phyloP scores from a whole-genome alignment of 2,329 filamentous ascomycete genomes.

The Fusarium floridanum region DNA sequence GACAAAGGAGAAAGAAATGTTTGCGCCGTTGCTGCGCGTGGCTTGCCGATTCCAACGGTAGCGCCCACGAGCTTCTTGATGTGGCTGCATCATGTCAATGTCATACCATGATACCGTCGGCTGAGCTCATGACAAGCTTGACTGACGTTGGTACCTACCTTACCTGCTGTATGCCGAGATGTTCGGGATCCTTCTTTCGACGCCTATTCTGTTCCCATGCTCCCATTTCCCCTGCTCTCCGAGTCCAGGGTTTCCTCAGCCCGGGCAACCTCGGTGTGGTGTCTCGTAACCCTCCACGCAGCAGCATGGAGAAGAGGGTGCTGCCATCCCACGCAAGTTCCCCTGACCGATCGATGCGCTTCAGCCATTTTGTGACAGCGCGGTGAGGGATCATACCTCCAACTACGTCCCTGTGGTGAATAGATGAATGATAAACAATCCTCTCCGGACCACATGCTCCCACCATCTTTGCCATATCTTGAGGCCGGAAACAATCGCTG shows the following conservation, averaged over 20 bases:
- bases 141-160: neutral
- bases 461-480: neutral
- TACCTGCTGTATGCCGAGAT: conserved; percentile 6
- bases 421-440: neutral
- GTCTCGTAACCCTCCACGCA: conserved; percentile 37
- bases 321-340: conserved; percentile 38
- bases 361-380: conserved; percentile 17
- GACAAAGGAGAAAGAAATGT: neutral
- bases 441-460: neutral
- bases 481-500: neutral
- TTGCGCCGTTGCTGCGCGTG: conserved; percentile 14
- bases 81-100: conserved; percentile 32
- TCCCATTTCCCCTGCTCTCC: conserved; percentile 12
- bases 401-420: neutral
- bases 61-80: conserved; percentile 7
- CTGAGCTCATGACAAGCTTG: conserved; percentile 11
- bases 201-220: neutral
- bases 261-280: conserved; percentile 37
- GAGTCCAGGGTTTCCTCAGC: conserved; percentile 30
- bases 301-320: conserved; percentile 23
- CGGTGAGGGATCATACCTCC: neutral
- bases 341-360: conserved; percentile 38
- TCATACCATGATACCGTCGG: neutral
- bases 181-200: neutral
- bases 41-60: conserved; percentile 11